Conservation (phyloP, 805 yeast genomes). For the Schizosaccharomyces pombe region DNA sequence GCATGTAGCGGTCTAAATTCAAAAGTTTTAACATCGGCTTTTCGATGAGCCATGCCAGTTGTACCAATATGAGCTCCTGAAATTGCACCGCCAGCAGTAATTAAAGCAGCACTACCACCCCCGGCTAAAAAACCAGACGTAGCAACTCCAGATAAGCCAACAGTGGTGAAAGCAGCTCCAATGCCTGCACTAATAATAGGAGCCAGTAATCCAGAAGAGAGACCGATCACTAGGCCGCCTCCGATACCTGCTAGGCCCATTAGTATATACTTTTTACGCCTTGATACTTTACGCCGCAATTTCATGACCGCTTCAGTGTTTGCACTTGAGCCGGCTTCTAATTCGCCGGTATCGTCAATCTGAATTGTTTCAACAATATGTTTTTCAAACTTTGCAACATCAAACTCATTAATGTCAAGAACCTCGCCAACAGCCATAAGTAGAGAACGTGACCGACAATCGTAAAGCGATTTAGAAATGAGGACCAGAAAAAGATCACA, state of each 20-base stretch:
- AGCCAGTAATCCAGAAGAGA: conserved; percentile 85
- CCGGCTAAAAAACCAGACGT: conserved; percentile 84
- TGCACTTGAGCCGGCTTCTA: conserved; percentile 14
- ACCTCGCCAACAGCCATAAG: conserved; percentile 41
- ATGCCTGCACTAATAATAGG: conserved; percentile 97
- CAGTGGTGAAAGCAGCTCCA: conserved; percentile 88
- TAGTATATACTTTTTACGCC: conserved; percentile 48
- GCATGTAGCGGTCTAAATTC: conserved; percentile 85
- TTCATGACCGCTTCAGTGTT: conserved; percentile 26
- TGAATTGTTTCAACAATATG: conserved; percentile 77
- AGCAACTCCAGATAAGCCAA: conserved; percentile 63
- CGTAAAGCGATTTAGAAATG: conserved; percentile 66
- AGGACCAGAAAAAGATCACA: conserved; percentile 73
- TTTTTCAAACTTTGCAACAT: conserved; percentile 70
- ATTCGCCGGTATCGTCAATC: conserved; percentile 55
- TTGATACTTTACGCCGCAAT: conserved; percentile 41
- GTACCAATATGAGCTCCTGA: conserved; percentile 79
- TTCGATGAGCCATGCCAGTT: conserved; percentile 61
- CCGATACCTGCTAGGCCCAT: conserved; percentile 91
- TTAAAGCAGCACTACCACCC: conserved; percentile 85
- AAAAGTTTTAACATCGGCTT: conserved; percentile 80
- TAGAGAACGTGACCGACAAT: conserved; percentile 68
- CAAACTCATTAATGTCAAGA: conserved; percentile 37
- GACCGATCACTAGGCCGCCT: conserved; percentile 80
- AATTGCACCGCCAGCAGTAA: conserved; percentile 75